These are phyloP conservation scores for Leptographium lundbergii DNA, from an alignment of 2,329 filamentous ascomycete species.

Conservation along the genomic window DNA sequence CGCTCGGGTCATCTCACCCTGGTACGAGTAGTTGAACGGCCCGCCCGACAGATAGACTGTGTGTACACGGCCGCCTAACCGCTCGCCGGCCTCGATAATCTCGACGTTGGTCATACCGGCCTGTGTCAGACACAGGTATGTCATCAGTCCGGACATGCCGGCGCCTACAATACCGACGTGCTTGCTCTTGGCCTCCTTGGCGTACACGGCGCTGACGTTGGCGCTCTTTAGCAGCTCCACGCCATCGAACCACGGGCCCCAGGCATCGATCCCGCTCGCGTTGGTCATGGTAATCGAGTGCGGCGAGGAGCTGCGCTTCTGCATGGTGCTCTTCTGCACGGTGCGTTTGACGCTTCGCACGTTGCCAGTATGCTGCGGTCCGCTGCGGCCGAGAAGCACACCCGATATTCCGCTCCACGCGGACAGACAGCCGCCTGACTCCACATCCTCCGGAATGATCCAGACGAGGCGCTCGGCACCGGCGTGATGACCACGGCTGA, in stretches of 20 bases:
- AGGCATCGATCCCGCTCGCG: slow-evolving; percentile 30
- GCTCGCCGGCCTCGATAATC: slow-evolving; percentile 46
- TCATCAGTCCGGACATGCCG: slow-evolving; percentile 54
- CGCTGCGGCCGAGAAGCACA: slow-evolving; percentile 9
- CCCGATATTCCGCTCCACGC: slow-evolving; percentile 6
- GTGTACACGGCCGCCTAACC: slow-evolving; percentile 51
- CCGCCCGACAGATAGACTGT: slow-evolving; percentile 49
- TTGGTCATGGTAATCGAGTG: slow-evolving; percentile 34
- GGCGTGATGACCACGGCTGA: slow-evolving; percentile 4
- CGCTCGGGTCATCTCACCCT: slow-evolving; percentile 21
- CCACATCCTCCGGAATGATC: slow-evolving; percentile 7
- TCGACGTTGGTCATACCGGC: slow-evolving; percentile 46
- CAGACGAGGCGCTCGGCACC: slow-evolving; percentile 9
- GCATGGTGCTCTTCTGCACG: background rate
- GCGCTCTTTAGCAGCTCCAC: slow-evolving; percentile 44
- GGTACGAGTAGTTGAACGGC: slow-evolving; percentile 52
- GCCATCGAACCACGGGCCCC: slow-evolving; percentile 54
- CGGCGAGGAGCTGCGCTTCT: background rate
- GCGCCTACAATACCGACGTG: slow-evolving; percentile 51
- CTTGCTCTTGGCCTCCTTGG: slow-evolving; percentile 41
- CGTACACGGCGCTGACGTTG: slow-evolving; percentile 38
- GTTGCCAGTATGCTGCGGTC: slow-evolving; percentile 9
- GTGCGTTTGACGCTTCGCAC: background rate
- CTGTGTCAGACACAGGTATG: slow-evolving; percentile 34
- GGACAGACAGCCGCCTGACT: slow-evolving; percentile 9